These are phyloP conservation scores for Serendipita vermifera DNA, from an alignment of 768 basidiomycete species.

Conservation along the genomic window DNA sequence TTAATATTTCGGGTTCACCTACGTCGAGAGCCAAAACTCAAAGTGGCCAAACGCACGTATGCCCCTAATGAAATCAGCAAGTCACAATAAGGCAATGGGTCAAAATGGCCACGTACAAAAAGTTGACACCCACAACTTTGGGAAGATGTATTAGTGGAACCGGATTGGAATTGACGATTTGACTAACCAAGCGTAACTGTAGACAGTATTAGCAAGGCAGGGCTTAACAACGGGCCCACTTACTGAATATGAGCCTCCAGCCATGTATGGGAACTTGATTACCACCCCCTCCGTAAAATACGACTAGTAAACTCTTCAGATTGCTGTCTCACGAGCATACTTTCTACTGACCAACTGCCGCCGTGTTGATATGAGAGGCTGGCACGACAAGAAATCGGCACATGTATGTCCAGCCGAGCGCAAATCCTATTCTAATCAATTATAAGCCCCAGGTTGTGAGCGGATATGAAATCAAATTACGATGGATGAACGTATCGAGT, in stretches of 20 bases:
- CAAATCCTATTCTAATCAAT: neutral
- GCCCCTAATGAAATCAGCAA: neutral
- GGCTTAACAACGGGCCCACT: no score
- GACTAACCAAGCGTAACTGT: neutral
- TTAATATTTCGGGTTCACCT: neutral
- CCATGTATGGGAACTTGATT: neutral
- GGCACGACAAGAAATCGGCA: slow-evolving; percentile 2
- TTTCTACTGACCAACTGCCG: neutral
- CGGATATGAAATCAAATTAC: no score
- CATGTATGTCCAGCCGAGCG: neutral
- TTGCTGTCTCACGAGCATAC: no score
- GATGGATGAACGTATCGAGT: slow-evolving; percentile 3
- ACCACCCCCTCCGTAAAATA: neutral
- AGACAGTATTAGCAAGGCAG: no score
- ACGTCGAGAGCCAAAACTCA: neutral
- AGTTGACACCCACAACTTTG: neutral
- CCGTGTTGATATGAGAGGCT: slow-evolving; percentile 2
- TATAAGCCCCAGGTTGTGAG: neutral
- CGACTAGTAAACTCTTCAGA: no score
- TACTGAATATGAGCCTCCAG: slow-evolving; percentile 6
- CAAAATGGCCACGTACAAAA: slow-evolving; percentile 6
- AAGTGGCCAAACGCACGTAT: neutral
- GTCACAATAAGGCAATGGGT: no score
- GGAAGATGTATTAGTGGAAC: no score
- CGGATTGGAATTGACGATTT: no score